Evolutionary conservation across 1,139 yeast genomes (phyloP), one percentile per base, ranked within the genome.

Genomic region (Suhomyces wounanorum): DNA sequence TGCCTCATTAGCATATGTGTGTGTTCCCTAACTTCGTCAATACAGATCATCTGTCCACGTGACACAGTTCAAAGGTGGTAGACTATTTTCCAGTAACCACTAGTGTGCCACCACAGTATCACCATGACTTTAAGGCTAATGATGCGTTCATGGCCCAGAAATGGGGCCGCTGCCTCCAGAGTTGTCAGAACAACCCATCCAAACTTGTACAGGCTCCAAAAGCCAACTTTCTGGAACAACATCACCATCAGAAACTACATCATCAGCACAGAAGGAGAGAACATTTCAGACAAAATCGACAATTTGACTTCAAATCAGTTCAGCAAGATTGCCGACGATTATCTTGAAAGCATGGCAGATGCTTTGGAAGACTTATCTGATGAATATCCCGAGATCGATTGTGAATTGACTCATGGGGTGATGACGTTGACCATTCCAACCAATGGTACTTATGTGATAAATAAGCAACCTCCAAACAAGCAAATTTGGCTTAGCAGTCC

Each of bases 401-500:
- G 85, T n/a, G 97, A 91, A 60, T 78, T 87, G 52, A 78, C 84
- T 64, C 92, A 87, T 53, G 97, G 97, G 3, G 96, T 91, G 11
- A 70, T 91, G 72, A 85, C 92, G 2, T 67, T 91, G 53, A 78
- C 76, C 3, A 65, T 87, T 33, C 88, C 90, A 2, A 79, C 83
- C 2, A 71, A 75, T 36, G 97, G 97, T 1, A 82, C 92, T 1
- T 91, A 91, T 65, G 96, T 91, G 33, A 84, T 92, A 59, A 92
- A 91, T 72, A 89, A 89, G 64, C 97, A 92, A 69, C 97, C 97
- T 1, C 96, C 97, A 2, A 91, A 89, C 68, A 86, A 87, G 67
- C 98, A 91, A 66, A 85, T 91, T 40, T 91, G 98, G 98, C 78
- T 90, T 49, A 84, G 95, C 54, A 87, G 96, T 39, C 98, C 98